phyloP scores from a whole-genome alignment of 192 early-diverging fungal species.

The Neocallimastix lanati region DNA sequence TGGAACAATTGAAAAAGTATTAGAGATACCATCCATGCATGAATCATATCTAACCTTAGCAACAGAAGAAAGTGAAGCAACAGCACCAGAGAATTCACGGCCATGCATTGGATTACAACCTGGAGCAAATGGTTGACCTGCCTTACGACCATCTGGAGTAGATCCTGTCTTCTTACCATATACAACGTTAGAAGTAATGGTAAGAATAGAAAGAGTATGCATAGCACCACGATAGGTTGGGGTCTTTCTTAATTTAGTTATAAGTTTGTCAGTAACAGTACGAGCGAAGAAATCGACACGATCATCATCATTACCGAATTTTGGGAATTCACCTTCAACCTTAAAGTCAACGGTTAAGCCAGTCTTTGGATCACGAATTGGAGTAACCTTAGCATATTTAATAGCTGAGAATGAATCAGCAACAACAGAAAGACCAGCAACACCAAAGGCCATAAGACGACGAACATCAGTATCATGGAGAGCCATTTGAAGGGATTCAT shows the following conservation, averaged over 20 bases:
- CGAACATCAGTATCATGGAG: constrained; percentile 7
- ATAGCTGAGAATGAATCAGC: constrained; percentile 6
- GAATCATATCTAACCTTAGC: constrained; percentile 7
- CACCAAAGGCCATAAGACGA: constrained; percentile 8
- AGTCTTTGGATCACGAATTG: constrained; percentile 8
- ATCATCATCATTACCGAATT: constrained; percentile 8
- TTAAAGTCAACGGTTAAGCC: constrained; percentile 7
- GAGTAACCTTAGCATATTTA: constrained; percentile 5
- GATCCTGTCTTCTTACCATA: constrained; percentile 8
- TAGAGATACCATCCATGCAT: constrained; percentile 5
- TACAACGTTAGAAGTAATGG: constrained; percentile 7
- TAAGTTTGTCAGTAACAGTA: constrained; percentile 2
- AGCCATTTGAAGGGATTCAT: constrained; percentile 10
- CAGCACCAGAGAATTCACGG: constrained; percentile 4
- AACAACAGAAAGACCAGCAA: constrained; percentile 8
- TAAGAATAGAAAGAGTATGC: constrained; percentile 7
- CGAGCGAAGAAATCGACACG: constrained; percentile 6
- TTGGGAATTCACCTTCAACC: constrained; percentile 8
- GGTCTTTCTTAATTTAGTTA: constrained; percentile 3
- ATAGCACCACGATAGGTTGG: constrained; percentile 7
- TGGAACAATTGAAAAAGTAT: constrained; percentile 6
- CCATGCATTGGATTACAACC: constrained; percentile 6
- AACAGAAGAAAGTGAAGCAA: constrained; percentile 7
- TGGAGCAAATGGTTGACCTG: constrained; percentile 6
- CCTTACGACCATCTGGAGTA: constrained; percentile 6